A percentile compares a stretch with the other conserved stretches of the same genome.
phyloP scores from a whole-genome alignment of 169 alveolate genomes.

The Plasmodium gonderi region DNA sequence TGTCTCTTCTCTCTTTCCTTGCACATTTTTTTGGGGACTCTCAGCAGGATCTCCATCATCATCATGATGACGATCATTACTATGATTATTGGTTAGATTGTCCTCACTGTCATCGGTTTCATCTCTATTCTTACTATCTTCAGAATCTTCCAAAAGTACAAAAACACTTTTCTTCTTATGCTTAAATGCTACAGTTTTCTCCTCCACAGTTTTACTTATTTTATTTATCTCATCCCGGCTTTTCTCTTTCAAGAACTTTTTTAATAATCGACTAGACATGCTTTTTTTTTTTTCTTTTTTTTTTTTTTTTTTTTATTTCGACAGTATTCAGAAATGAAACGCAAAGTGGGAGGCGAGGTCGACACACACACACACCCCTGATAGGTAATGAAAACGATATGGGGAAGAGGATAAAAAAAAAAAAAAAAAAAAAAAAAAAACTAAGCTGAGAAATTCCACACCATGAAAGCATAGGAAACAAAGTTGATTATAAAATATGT shows the following conservation, averaged over 20 bases:
- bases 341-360: no score
- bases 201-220: conserved; percentile 13
- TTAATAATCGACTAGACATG: conserved; percentile 57
- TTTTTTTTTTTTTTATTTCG: no score
- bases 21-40: background rate
- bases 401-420: no score
- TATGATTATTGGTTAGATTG: background rate
- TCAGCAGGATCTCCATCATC: background rate
- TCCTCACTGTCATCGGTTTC: background rate
- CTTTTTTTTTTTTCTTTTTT: conserved; percentile 5
- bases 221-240: conserved; percentile 49
- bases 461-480: no score
- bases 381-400: no score
- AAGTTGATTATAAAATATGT: no score
- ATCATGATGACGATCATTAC: background rate
- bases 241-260: conserved; percentile 43
- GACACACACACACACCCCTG: background rate
- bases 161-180: conserved; percentile 28
- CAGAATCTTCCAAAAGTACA: conserved; percentile 15
- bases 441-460: no score
- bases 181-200: background rate
- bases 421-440: no score
- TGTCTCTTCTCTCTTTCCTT: background rate
- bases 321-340: no score
- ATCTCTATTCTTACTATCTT: background rate